phyloP scores from a whole-genome alignment of 768 basidiomycete genomes.

The Suillus sp. region DNA sequence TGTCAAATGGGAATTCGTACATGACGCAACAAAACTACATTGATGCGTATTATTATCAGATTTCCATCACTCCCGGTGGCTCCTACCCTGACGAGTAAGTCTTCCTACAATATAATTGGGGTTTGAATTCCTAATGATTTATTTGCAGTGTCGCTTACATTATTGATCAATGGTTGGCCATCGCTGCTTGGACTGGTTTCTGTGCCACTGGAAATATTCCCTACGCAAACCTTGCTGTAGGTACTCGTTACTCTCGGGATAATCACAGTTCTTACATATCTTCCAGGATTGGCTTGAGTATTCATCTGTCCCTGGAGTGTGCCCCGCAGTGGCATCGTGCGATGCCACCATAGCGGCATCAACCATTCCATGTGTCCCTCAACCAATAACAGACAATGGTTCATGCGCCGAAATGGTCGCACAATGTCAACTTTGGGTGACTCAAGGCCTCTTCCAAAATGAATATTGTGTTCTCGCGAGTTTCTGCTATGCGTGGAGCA shows the following conservation, averaged over 20 bases:
- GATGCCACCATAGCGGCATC: constrained; percentile 7
- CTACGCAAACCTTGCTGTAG: constrained; percentile 23
- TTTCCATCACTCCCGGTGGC: constrained; percentile 23
- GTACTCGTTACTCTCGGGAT: background rate
- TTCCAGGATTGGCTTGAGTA: constrained; percentile 28
- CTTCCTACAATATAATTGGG: background rate
- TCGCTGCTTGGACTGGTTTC: constrained; percentile 27
- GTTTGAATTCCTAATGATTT: background rate
- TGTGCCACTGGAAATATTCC: constrained; percentile 26
- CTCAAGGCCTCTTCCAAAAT: constrained; percentile 27
- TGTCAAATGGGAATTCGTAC: constrained; percentile 23
- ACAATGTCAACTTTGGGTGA: constrained; percentile 25
- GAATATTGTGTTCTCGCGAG: constrained; percentile 27
- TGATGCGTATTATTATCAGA: constrained; percentile 23
- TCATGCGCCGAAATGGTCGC: constrained; percentile 21
- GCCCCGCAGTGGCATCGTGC: constrained; percentile 21
- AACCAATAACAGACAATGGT: constrained; percentile 25
- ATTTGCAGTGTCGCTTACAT: constrained; percentile 13
- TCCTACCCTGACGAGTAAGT: constrained; percentile 22
- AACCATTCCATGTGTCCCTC: constrained; percentile 20
- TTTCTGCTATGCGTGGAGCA: constrained; percentile 27
- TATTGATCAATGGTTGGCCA: constrained; percentile 18
- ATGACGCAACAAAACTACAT: constrained; percentile 28
- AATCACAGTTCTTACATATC: background rate
- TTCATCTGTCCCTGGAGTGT: constrained; percentile 23